Evolutionary conservation across 805 yeast species (phyloP), one percentile per base, ranked within the genome.

Genomic region (Lipomyces spencermartinsiae): DNA sequence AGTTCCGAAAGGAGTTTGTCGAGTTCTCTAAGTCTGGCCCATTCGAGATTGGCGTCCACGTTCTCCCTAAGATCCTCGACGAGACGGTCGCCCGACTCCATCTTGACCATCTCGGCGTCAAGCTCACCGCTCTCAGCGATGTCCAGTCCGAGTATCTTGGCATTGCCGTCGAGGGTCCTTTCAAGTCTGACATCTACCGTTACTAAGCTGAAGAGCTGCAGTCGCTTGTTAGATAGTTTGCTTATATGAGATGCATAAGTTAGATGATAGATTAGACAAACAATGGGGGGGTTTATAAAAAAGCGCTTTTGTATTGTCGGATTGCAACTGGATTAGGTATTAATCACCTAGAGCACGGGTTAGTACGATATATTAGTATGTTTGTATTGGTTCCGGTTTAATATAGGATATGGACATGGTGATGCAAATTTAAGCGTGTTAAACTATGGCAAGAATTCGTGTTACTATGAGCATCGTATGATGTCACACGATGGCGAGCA

Each of bases 41-140:
- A 78, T 95, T 93, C 84, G 87, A 85, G 74, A 83, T 91, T 75
- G 97, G 97, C 82, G 99, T 94, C 75, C 97, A 94, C 85, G 89
- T 91, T 78, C 86, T 94, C 81, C 99, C 99, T 86, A 94, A 94
- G 90, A 88, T 94, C 79, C 88, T 94, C 84, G 99, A 94, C 83
- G 99, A 94, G 89, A 91, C 97, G 77, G 99, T 94, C 77, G 99
- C 99, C 77, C 91, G 90, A 81, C 90, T 93, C 82, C 99, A 94
- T 85, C 89, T 94, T 84, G 92, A 83, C 80, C 97, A 95, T 86
- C 88, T 94, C 80, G 97, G 95, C 82, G 98, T 89, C 77, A 88
- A 86, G 82, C 89, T 94, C 80, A 86, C 97, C 76, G 83, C 83
- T 74, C 89, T 94, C 80, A 81, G 93, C 74, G 74, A 82, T 64